Percentiles rank a stretch among this genome's conserved stretches.
These are phyloP conservation scores for Carex scoparia DNA, from an alignment of 176 grass and related monocot species.

Conservation along the genomic window DNA sequence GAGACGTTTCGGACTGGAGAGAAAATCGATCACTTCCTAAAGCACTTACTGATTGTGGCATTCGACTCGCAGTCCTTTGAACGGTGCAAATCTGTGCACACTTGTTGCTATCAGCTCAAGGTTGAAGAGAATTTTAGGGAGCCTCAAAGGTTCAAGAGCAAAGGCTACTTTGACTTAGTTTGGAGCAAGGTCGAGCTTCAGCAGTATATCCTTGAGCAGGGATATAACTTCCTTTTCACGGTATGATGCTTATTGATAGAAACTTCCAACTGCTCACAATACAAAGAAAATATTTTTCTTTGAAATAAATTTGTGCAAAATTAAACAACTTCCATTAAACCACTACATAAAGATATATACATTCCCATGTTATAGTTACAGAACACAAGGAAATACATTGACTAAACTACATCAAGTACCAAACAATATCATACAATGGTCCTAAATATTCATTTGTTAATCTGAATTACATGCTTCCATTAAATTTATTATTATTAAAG, in stretches of 20 bases:
- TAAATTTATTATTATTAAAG: neutral
- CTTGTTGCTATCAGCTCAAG: conserved; percentile 50
- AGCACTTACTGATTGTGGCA: conserved; percentile 54
- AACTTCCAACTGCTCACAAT: neutral
- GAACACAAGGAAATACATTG: neutral
- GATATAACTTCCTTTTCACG: conserved; percentile 70
- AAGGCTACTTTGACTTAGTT: conserved; percentile 57
- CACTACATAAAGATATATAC: neutral
- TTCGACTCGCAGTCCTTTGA: conserved; percentile 47
- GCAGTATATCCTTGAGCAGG: conserved; percentile 50
- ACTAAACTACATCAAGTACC: neutral
- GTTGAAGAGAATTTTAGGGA: conserved; percentile 41
- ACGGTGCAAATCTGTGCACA: conserved; percentile 44
- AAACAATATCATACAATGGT: neutral
- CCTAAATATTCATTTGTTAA: neutral
- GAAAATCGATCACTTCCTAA: conserved; percentile 41
- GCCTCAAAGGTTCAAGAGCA: conserved; percentile 45
- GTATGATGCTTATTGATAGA: conserved; percentile 11
- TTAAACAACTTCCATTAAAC: neutral
- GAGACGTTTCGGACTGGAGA: conserved; percentile 61
- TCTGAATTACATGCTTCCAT: neutral
- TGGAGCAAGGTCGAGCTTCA: conserved; percentile 66
- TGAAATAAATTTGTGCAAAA: neutral
- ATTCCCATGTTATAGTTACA: too few species aligned
- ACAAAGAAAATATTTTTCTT: neutral